These are phyloP conservation scores for Halophytophthora batemanensis DNA, from an alignment of 352 stramenopile genomes.

Conservation along the genomic window DNA sequence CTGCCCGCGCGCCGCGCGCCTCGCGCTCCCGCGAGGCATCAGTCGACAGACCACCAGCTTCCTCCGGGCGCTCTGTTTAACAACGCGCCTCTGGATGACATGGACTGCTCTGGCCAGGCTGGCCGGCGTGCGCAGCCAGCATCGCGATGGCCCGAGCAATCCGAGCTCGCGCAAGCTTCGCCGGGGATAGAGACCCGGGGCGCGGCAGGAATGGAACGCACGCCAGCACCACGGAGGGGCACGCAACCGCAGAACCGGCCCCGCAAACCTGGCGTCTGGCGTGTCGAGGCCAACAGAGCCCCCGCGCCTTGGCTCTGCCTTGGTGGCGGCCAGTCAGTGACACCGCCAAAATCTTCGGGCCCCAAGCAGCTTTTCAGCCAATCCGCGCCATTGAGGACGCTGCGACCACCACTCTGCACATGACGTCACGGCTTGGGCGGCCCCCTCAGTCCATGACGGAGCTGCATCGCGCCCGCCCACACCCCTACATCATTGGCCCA, in stretches of 20 bases:
- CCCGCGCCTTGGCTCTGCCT: neutral
- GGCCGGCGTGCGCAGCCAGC: too few species aligned
- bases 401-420: conserved; percentile 11
- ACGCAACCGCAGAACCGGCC: neutral
- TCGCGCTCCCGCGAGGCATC: too few species aligned
- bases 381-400: neutral
- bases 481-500: neutral
- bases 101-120: too few species aligned
- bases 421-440: conserved; percentile 2
- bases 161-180: too few species aligned
- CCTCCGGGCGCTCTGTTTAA: too few species aligned
- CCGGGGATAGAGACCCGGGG: neutral
- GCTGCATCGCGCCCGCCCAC: neutral
- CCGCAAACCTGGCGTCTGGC: neutral
- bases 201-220: neutral
- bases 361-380: neutral
- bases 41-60: too few species aligned
- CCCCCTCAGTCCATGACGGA: conserved; percentile 3
- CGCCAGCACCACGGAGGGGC: too few species aligned
- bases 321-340: neutral
- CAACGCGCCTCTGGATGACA: too few species aligned
- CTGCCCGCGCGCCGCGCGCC: too few species aligned
- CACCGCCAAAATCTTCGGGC: neutral
- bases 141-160: too few species aligned
- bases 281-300: neutral